Evolutionary conservation across 148 eudicot genomes (phyloP), one percentile per base, ranked within the genome.

Genomic region (Chenopodium berlandieri): DNA sequence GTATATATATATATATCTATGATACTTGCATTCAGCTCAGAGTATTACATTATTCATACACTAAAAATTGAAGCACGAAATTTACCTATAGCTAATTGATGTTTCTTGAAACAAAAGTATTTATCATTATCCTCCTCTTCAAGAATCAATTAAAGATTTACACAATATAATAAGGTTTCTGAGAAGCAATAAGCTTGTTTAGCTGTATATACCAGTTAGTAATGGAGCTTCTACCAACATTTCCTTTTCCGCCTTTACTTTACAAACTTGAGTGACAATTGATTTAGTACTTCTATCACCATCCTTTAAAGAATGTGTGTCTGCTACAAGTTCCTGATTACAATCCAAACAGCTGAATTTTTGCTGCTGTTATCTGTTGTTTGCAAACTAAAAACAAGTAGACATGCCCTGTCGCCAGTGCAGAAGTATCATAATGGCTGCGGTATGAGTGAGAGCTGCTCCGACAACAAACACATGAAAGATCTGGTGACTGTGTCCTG

Each of bases 401-500:
- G 88, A 80, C 71, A 69, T 34, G 20, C 86, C 84, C 34, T 78
- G 88, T 3, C 94, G 88, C 98, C 95, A 95, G 75, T 90, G 89
- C 86, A 95, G 86, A 70, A 95, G 84, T 20, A 87, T 63, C 19
- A 90, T 83, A 22, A 94, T 89, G 67, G 97, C 95, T 46, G 85
- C 91, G 68, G 88, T 77, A 79, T 95, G 97, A 11, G 88, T 88
- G 27, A 95, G 86, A 7, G 94, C 98, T 7, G 90, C 98, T 10
- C 83, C 95, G 9, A 93, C 95, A 4, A 95, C 98, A 77, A 95
- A 92, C 40, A 90, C 88, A 73, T 95, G 98, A 77, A 95, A 95
- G 2, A 95, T 95, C 91, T 95, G 97, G 80, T 95, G 98, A 77
- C 96, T 95, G 23, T 93, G 97, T 16, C 98, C 98, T 1, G 92